These are phyloP conservation scores for Pythium angustatum DNA, from an alignment of 352 stramenopile genomes.

Conservation along the genomic window DNA sequence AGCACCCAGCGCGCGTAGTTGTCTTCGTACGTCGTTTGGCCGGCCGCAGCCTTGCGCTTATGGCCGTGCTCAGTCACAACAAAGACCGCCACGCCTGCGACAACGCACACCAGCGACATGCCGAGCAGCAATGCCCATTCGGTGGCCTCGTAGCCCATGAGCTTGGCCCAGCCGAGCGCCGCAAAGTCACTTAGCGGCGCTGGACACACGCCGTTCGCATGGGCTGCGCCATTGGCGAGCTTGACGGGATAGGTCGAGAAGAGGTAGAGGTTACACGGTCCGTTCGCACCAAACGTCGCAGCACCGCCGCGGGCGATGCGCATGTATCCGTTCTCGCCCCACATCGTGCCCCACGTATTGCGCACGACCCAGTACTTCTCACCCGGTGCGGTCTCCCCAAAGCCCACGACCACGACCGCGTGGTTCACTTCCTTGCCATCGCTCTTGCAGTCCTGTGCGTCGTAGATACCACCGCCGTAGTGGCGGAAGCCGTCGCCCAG, in stretches of 20 bases:
- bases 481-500: constrained; percentile 77
- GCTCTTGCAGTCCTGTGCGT: constrained; percentile 71
- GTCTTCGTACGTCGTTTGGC: constrained; percentile 51
- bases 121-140: constrained; percentile 50
- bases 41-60: constrained; percentile 44
- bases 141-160: constrained; percentile 41
- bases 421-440: constrained; percentile 85
- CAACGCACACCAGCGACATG: constrained; percentile 35
- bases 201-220: constrained; percentile 38
- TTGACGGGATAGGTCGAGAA: constrained; percentile 75
- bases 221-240: constrained; percentile 31
- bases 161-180: constrained; percentile 37
- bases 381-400: constrained; percentile 65
- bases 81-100: constrained; percentile 45
- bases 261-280: constrained; percentile 75
- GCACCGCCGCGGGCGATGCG: constrained; percentile 63
- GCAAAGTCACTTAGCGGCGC: constrained; percentile 33
- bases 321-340: constrained; percentile 84
- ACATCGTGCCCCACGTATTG: constrained; percentile 91
- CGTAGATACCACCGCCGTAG: constrained; percentile 86
- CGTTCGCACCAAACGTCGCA: constrained; percentile 28
- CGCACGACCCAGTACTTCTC: constrained; percentile 89
- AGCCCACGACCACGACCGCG: constrained; percentile 85
- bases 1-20: constrained; percentile 66
- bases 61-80: constrained; percentile 44